Evolutionary conservation across 106 monocot genomes (phyloP).

Genomic region (Dactylorhiza incarnata): DNA sequence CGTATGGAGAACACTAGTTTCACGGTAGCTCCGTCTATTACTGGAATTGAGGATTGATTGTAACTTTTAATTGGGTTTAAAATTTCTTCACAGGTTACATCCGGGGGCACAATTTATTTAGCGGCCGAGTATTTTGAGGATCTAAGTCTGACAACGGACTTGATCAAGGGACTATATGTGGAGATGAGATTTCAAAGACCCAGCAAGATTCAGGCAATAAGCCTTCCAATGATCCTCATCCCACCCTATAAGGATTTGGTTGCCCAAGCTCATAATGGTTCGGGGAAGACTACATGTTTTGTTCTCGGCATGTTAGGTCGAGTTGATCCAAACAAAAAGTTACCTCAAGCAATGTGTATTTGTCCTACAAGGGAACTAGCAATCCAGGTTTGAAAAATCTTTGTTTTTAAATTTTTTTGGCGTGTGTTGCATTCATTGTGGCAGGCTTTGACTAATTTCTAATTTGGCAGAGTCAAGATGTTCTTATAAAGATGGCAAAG

Average conservation of each 20-base stretch:
- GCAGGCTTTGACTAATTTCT: not conserved
- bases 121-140: slow-evolving; percentile 80
- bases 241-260: slow-evolving; percentile 86
- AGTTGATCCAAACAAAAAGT: slow-evolving; percentile 55
- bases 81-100: slow-evolving; percentile 37
- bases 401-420: not conserved
- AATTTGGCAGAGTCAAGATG: slow-evolving; percentile 58
- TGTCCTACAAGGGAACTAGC: slow-evolving; percentile 92
- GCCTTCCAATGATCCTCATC: slow-evolving; percentile 88
- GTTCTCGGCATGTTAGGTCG: slow-evolving; percentile 94
- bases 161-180: slow-evolving; percentile 72
- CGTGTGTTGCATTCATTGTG: not conserved
- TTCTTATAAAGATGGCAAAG: slow-evolving; percentile 82
- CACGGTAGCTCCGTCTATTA: not conserved
- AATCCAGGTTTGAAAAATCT: slow-evolving; percentile 30
- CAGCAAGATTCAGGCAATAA: slow-evolving; percentile 92
- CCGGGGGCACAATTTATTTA: slow-evolving; percentile 67
- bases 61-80: not conserved
- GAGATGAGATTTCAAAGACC: slow-evolving; percentile 88
- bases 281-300: slow-evolving; percentile 94
- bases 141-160: slow-evolving; percentile 56
- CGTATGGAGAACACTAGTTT: slow-evolving; percentile 16
- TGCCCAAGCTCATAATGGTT: slow-evolving; percentile 96
- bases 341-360: slow-evolving; percentile 84
- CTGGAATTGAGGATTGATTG: not conserved